Evolutionary conservation across 441 rosid species (phyloP).

Genomic region (Arabidopsis lyrata): DNA sequence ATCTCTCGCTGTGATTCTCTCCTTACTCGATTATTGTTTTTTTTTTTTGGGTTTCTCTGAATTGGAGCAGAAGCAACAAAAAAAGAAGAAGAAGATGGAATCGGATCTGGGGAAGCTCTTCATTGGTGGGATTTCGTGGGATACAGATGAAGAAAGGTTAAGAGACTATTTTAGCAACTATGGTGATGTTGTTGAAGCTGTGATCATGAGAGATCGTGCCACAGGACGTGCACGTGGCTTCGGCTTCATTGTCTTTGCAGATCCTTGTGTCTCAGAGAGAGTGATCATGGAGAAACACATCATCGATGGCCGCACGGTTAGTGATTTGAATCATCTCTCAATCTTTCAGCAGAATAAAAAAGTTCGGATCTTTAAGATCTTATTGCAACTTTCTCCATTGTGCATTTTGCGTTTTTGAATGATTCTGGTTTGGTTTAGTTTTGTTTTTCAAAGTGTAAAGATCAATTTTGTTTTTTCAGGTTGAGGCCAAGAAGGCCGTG

Average conservation of each 20-base stretch:
- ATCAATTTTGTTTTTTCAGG: constrained; percentile 45
- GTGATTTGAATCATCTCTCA: constrained; percentile 39
- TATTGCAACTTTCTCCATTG: neutral
- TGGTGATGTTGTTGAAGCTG: constrained; percentile 70
- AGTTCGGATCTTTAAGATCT: constrained; percentile 22
- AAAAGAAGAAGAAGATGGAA: constrained; percentile 53
- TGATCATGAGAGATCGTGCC: constrained; percentile 76
- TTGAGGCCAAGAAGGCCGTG: constrained; percentile 81
- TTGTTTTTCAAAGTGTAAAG: constrained; percentile 1
- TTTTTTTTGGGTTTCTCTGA: neutral
- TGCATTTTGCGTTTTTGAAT: constrained; percentile 14
- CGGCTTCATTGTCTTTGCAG: constrained; percentile 69
- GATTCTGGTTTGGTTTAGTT: constrained; percentile 2
- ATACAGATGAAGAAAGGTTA: constrained; percentile 69
- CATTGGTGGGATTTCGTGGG: constrained; percentile 85
- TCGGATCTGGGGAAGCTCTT: constrained; percentile 84
- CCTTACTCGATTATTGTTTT: neutral
- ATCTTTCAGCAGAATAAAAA: neutral
- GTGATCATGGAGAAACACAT: constrained; percentile 71
- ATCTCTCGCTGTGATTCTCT: neutral
- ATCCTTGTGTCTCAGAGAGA: constrained; percentile 72
- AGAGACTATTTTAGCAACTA: constrained; percentile 66
- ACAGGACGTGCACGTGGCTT: constrained; percentile 82
- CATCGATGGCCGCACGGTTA: constrained; percentile 77
- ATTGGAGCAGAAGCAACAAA: constrained; percentile 45